Conservation (phyloP, 345 rosid species). For the Cochlearia excelsa region DNA sequence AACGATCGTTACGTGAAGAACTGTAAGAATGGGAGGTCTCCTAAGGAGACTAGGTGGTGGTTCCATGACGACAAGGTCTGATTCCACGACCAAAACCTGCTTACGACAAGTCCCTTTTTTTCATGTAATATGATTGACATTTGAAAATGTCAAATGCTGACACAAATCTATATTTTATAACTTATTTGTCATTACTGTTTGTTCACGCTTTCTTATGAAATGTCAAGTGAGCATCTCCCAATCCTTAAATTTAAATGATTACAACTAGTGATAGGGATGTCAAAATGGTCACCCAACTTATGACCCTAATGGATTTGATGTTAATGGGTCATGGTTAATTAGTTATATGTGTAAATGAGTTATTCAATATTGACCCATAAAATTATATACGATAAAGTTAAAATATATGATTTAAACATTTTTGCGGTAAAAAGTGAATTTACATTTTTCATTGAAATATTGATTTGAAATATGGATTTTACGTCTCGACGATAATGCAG, state of each 20-base stretch:
- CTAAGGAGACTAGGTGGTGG: constrained; percentile 99
- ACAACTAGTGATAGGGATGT: too few species aligned
- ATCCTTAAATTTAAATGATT: neutral
- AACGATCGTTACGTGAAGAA: constrained; percentile 96
- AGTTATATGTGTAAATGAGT: too few species aligned
- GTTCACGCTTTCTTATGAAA: neutral
- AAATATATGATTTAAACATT: too few species aligned
- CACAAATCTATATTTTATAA: constrained; percentile 2
- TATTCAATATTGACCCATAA: too few species aligned
- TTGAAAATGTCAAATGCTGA: constrained; percentile 12
- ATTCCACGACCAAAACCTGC: neutral
- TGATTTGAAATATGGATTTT: too few species aligned
- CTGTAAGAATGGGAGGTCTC: constrained; percentile 93
- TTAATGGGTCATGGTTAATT: too few species aligned
- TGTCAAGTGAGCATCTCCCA: constrained; percentile 4
- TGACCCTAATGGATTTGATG: too few species aligned
- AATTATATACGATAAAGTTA: too few species aligned
- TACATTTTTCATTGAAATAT: too few species aligned
- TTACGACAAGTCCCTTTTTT: neutral
- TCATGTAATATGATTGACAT: constrained; percentile 15
- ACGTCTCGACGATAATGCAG: too few species aligned
- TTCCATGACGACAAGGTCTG: constrained; percentile 94
- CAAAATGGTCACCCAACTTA: too few species aligned
- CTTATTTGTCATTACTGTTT: neutral
- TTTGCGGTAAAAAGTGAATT: too few species aligned